Percentiles rank a stretch among this genome's conserved stretches.
phyloP scores from a whole-genome alignment of 179 eudicot species.

The Beta corolliflora region DNA sequence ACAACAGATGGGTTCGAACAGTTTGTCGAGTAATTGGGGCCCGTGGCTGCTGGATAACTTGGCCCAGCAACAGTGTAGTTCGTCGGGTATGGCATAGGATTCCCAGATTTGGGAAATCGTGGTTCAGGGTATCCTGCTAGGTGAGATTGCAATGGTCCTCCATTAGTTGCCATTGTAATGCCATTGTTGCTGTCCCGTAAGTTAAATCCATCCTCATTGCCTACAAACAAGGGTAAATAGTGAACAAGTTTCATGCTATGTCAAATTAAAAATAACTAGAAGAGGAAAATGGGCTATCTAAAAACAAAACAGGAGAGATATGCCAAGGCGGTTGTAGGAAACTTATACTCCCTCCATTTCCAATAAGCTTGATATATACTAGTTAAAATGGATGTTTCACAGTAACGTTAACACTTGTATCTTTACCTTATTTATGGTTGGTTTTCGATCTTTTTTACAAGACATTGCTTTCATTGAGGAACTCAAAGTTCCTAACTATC shows the following conservation, averaged over 20 bases:
- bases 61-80: conserved; percentile 31
- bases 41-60: conserved; percentile 35
- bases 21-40: conserved; percentile 26
- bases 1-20: neutral
- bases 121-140: conserved; percentile 29
- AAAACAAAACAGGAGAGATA: neutral
- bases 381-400: too few species aligned
- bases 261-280: neutral
- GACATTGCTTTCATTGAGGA: too few species aligned
- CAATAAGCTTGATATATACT: too few species aligned
- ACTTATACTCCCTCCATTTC: too few species aligned
- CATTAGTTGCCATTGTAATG: conserved; percentile 28
- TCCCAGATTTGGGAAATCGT: conserved; percentile 31
- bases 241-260: neutral
- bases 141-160: conserved; percentile 35
- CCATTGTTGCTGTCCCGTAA: conserved; percentile 37
- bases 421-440: too few species aligned
- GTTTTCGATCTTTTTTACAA: too few species aligned
- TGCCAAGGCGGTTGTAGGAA: too few species aligned
- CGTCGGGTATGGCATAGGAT: conserved; percentile 25
- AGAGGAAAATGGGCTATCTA: too few species aligned
- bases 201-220: conserved; percentile 54
- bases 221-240: conserved; percentile 25
- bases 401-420: too few species aligned
- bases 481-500: too few species aligned